Evolutionary conservation across 148 eudicot genomes (phyloP).

Genomic region (Polygonum aviculare): DNA sequence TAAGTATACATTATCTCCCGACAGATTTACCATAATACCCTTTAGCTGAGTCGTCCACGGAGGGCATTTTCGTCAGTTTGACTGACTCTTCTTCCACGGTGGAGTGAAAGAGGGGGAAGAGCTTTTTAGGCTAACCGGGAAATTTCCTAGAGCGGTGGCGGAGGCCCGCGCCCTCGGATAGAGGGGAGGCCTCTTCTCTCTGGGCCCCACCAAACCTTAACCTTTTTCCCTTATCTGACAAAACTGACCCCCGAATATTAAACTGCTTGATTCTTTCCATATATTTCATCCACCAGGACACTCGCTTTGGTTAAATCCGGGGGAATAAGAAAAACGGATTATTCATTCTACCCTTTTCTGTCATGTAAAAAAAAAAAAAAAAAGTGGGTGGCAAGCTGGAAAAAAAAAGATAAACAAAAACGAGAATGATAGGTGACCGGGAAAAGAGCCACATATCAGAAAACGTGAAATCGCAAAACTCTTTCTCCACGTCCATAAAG

Average conservation of each 20-base stretch:
- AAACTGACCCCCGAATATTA: constrained; percentile 10
- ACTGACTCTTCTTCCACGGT: neutral
- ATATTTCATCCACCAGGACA: neutral
- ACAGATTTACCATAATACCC: neutral
- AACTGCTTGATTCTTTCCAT: neutral
- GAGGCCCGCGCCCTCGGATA: neutral
- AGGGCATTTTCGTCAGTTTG: neutral
- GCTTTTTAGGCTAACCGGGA: neutral
- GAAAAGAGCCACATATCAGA: neutral
- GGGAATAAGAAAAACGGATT: neutral
- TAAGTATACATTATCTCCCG: neutral
- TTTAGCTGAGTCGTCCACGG: neutral
- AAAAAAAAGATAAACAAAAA: neutral
- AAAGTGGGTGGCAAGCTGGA: neutral
- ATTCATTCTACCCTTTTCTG: neutral
- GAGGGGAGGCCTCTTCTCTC: neutral
- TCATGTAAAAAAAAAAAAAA: neutral
- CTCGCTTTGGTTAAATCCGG: neutral
- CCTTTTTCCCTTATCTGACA: constrained; percentile 14
- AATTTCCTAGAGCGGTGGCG: constrained; percentile 1
- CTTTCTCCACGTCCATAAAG: neutral
- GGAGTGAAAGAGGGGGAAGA: neutral
- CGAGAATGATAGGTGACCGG: constrained; percentile 27
- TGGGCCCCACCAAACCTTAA: neutral
- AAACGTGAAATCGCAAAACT: neutral